Base-by-base conservation (phyloP, 306 rosid species). In the Cicer yamashitae region DNA sequence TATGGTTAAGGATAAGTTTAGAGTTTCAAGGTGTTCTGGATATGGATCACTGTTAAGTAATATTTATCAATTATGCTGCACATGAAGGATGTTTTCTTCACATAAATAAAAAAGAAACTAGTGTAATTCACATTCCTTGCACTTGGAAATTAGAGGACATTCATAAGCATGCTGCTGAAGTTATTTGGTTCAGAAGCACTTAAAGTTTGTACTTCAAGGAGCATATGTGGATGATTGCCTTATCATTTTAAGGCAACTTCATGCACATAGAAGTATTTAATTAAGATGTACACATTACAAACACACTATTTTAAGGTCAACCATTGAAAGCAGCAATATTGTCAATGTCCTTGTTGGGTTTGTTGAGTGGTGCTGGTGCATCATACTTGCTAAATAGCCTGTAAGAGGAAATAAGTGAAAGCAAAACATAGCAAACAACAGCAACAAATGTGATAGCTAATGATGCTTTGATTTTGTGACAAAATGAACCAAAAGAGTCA, bases 351-450 rank as follows among this genome's bases (percentile, higher is more conserved):
- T 80, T 91, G 48, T 73, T 45, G 73, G 87, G 79, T 61, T 73
- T 67, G 73, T 14, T 67, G 8, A 15, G 4, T 3, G 96, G 92
- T 58, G 38, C 48, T 5, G 98, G 98, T 48, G 96, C 83, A 53
- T 82, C 87, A 74, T 82, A 94, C 71, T 80, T 91, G 82, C 84
- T 88, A 91, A 94, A 91, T 12, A 93, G 93, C 67, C 87, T 91
- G 72, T 94, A 94, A 6, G 98, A 91, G 37, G 98, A 94, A 66
- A 90, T 79, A 69, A 89, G 86, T 0, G 97, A 90, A 79, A 91
- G 85, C 76, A 89, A 5, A 7, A 82, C 83, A 75, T 82, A 89
- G 77, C 88, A 88, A 68, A 80, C 65, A 22, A 88, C 82, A 30
- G 72, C 93, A 17, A 77, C 67, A 69, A 91, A 89, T 4, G 94